Percentiles rank a stretch among this genome's conserved stretches.
These are phyloP conservation scores for Globisporangium middletonii DNA, from an alignment of 352 stramenopile species.

Conservation along the genomic window DNA sequence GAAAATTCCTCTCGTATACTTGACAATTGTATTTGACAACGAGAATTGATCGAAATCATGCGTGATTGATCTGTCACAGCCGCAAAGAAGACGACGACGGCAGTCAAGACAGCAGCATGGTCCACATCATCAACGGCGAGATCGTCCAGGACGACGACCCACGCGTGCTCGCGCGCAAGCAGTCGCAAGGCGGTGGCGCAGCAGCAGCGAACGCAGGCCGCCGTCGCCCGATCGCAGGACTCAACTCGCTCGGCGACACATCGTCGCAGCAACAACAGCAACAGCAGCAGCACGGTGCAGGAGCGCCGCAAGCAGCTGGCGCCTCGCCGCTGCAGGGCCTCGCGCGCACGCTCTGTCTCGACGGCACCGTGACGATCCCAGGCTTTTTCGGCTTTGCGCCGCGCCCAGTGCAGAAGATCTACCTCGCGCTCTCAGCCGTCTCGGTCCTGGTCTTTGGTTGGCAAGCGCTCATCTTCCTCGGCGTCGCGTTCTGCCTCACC, in stretches of 20 bases:
- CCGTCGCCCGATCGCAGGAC: conserved; percentile 14
- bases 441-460: conserved; percentile 61
- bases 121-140: conserved; percentile 88
- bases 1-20: no score
- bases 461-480: conserved; percentile 65
- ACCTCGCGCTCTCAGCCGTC: conserved; percentile 50
- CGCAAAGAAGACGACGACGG: no score
- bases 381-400: conserved; percentile 47
- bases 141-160: conserved; percentile 84
- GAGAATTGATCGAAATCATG: no score
- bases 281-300: conserved; percentile 2
- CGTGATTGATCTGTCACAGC: no score
- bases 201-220: not conserved
- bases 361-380: conserved; percentile 58
- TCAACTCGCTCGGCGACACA: conserved; percentile 15
- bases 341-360: conserved; percentile 44
- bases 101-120: conserved; percentile 29
- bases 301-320: not conserved
- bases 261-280: conserved; percentile 2
- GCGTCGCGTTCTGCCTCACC: conserved; percentile 59
- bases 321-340: conserved; percentile 43
- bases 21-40: no score
- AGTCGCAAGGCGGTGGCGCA: not conserved
- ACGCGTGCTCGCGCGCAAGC: conserved; percentile 34
- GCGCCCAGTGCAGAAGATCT: conserved; percentile 61